These are phyloP conservation scores for Galerina marginata DNA, from an alignment of 768 basidiomycete genomes.

Conservation along the genomic window DNA sequence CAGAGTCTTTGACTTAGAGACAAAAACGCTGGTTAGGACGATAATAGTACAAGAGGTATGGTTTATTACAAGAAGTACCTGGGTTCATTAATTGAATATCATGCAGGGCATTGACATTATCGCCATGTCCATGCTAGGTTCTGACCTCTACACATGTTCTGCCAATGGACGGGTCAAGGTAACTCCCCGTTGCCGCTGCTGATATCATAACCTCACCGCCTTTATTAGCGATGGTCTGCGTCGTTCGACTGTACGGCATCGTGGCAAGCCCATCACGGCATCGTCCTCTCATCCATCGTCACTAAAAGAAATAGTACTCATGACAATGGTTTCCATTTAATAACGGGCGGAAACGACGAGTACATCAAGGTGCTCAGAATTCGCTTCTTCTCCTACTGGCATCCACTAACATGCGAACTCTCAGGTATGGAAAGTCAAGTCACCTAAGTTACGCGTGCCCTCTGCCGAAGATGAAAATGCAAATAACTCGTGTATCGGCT, in stretches of 20 bases:
- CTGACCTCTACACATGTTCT: constrained; percentile 68
- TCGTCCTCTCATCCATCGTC: constrained; percentile 80
- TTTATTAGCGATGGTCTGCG: constrained; percentile 73
- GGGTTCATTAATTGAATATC: neutral
- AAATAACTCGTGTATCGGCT: constrained; percentile 24
- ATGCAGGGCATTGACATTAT: constrained; percentile 79
- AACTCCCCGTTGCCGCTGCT: constrained; percentile 6
- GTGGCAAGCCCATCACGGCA: constrained; percentile 83
- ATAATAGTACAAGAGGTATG: constrained; percentile 85
- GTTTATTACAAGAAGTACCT: neutral
- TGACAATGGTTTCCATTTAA: constrained; percentile 43
- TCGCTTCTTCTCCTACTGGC: neutral
- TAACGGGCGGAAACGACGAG: constrained; percentile 88
- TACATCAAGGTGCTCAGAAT: constrained; percentile 68
- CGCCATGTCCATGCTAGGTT: constrained; percentile 73
- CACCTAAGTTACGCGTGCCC: constrained; percentile 31
- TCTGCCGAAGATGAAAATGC: constrained; percentile 15
- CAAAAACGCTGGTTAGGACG: constrained; percentile 82
- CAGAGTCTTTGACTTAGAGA: constrained; percentile 90
- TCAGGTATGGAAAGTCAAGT: constrained; percentile 61
- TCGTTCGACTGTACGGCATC: constrained; percentile 85
- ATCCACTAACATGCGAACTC: neutral
- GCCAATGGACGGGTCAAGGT: constrained; percentile 78
- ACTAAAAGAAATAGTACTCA: constrained; percentile 39
- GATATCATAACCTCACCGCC: constrained; percentile 2